Evolutionary conservation across 176 grass and related monocot genomes (phyloP), one percentile per base, ranked within the genome.

Genomic region (Eleusine coracana): DNA sequence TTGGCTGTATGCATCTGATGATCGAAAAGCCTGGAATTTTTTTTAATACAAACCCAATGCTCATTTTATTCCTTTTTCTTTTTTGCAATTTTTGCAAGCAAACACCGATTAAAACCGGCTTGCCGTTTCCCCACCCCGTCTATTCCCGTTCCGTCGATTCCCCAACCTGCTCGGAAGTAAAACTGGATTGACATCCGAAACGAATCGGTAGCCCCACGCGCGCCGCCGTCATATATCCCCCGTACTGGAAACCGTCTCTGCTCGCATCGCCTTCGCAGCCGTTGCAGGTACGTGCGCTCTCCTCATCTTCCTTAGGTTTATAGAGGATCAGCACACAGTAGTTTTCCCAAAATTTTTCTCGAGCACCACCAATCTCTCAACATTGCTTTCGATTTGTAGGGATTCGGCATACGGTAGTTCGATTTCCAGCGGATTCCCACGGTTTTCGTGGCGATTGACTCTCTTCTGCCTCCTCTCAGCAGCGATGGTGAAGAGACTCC

Each of bases 401-500:
- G 60, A 29, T 29, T 29, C 60, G n/a, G 4, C 27, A 25, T 44
- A 1, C 36, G 34, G 21, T 20, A 5, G 48, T 65, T 73, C 44
- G 59, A 74, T 61, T 51, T 38, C 11, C n/a, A 49, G 39, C 20
- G 17, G 68, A 60, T 81, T 44, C 18, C 41, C 36, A 70, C 82
- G 38, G 1, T 14, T 2, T 20, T 23, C 23, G 36, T 48, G 50
- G 73, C 31, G 74, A 56, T 74, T 49, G 70, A 44, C 76, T 64
- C 74, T 62, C 23, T 41, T 56, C 3, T 45, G 46, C 6, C 39
- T 21, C 23, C 38, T 45, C 25, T 18, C 27, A 82, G 63, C 68
- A 90, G 83, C 73, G 59, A 90, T 90, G 88, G 83, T 86, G 79
- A 90, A 67, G 83, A 73, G 15, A 67, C 58, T 73, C 36, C 80